Evolutionary conservation across 768 basidiomycete genomes (phyloP).

Genomic region (Xerocomus spinulosus): DNA sequence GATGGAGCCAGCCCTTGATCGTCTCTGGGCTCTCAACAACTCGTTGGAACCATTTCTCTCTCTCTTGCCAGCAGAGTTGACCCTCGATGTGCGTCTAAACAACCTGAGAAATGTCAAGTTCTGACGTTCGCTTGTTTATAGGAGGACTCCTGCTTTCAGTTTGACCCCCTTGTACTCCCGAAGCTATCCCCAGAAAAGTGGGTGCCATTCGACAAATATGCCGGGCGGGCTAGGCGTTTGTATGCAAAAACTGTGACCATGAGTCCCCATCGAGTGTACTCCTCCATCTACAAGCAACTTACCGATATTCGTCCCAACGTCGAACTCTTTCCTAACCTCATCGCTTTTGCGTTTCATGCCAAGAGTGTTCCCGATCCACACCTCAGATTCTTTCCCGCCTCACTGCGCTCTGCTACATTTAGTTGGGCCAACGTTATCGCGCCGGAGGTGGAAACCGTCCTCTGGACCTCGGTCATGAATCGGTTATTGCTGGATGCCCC

Average conservation of each 20-base stretch:
- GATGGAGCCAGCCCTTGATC: constrained; percentile 20
- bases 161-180: neutral
- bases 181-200: constrained; percentile 13
- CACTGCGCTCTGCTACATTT: constrained; percentile 18
- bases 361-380: constrained; percentile 7
- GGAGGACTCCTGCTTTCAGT: constrained; percentile 19
- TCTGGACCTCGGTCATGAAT: constrained; percentile 21
- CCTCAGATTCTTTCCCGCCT: constrained; percentile 20
- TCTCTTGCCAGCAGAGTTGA: constrained; percentile 18
- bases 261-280: constrained; percentile 22
- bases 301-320: constrained; percentile 18
- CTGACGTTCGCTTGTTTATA: constrained; percentile 10
- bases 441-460: constrained; percentile 11
- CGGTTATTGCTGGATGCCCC: constrained; percentile 18
- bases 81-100: constrained; percentile 16
- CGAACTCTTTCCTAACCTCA: constrained; percentile 23
- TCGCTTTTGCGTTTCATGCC: constrained; percentile 13
- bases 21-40: constrained; percentile 21
- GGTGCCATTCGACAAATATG: constrained; percentile 22
- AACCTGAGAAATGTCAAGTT: neutral
- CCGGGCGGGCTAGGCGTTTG: constrained; percentile 17
- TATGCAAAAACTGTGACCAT: constrained; percentile 26
- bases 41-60: constrained; percentile 24
- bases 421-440: constrained; percentile 18
- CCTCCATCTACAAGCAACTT: constrained; percentile 25